phyloP scores from a whole-genome alignment of 1,284 basidiomycete species.

The Farysia itapuensis region DNA sequence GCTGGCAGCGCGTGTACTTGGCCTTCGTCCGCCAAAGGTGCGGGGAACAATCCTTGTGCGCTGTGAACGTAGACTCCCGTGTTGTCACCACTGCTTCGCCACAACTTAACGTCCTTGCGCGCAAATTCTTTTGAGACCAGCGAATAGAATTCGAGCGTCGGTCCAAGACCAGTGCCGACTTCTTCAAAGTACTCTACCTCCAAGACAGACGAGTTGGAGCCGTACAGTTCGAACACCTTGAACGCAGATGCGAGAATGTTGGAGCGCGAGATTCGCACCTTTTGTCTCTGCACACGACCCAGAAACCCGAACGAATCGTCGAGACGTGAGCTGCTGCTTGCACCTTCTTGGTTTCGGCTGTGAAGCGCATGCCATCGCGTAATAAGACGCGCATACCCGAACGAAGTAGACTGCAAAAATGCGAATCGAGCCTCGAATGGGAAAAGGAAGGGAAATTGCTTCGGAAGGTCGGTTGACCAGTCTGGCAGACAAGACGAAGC shows the following conservation, averaged over 20 bases:
- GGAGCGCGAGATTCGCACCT: constrained; percentile 91
- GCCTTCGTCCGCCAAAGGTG: constrained; percentile 63
- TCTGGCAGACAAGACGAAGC: constrained; percentile 94
- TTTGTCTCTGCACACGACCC: constrained; percentile 88
- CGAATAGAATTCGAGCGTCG: constrained; percentile 97
- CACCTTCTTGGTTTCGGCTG: constrained; percentile 63
- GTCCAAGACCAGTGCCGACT: constrained; percentile 94
- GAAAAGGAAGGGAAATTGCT: constrained; percentile 95
- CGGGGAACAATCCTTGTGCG: constrained; percentile 83
- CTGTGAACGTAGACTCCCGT: constrained; percentile 61
- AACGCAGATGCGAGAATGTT: constrained; percentile 95
- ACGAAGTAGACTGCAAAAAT: constrained; percentile 94
- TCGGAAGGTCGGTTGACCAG: constrained; percentile 92
- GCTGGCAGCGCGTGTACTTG: constrained; percentile 1
- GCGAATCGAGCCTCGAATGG: constrained; percentile 95
- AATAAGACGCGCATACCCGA: constrained; percentile 92
- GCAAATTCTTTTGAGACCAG: constrained; percentile 91
- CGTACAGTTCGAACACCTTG: constrained; percentile 96
- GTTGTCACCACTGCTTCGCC: constrained; percentile 72
- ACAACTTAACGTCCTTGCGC: constrained; percentile 79
- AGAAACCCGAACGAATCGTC: constrained; percentile 90
- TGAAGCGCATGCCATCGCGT: constrained; percentile 80
- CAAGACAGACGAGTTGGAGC: constrained; percentile 80
- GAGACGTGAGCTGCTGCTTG: constrained; percentile 27
- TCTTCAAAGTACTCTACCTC: constrained; percentile 99